Evolutionary conservation across 371 early-diverging fungal genomes (phyloP), one percentile per base, ranked within the genome.

Genomic region (Pancytospora philotis): DNA sequence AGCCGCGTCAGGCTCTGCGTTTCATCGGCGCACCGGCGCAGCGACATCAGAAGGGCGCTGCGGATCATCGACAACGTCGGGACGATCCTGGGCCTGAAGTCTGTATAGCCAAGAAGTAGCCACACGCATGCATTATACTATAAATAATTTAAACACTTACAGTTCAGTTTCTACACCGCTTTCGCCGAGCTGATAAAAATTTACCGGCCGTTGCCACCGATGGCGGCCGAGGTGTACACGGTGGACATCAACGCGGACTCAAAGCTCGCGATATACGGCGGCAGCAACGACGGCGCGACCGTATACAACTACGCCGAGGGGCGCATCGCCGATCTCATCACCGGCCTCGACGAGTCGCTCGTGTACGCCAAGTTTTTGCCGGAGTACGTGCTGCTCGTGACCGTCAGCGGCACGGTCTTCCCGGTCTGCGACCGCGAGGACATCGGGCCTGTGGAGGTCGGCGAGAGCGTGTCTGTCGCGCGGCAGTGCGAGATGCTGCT

Each of bases 1-100:
- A 88, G 89, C 2, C 84, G 99, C 50, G 94, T 91, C 35, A 83
- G 98, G 49, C 90, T 98, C 85, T 98, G 99, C 81, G 77, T 96
- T 38, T 89, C 90, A 16, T 88, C 93, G 2, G 85, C 92, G 6
- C 97, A 96, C 79, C 91, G 90, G 19, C 85, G 85, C 74, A 89
- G 91, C 79, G 99, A 98, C 79, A 78, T 98, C n/a, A 88, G 82
- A 61, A 78, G 62, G 52, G 84, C 84, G 13, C 64, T 87, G 28
- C 58, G 78, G 52, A 72, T 81, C 0, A 79, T 84, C 41, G 45
- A 70, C 56, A 66, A 74, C 32, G 64, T 80, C 50, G 80, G 81
- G 22, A 73, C 72, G 32, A 8, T 73, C 10, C 69, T 82, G 32
- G 80, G 79, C 32, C 66, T 82, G 38, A 73, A 73, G 36, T 53